Evolutionary conservation across 2,329 filamentous ascomycete species (phyloP).

Genomic region (Septoria linicola): DNA sequence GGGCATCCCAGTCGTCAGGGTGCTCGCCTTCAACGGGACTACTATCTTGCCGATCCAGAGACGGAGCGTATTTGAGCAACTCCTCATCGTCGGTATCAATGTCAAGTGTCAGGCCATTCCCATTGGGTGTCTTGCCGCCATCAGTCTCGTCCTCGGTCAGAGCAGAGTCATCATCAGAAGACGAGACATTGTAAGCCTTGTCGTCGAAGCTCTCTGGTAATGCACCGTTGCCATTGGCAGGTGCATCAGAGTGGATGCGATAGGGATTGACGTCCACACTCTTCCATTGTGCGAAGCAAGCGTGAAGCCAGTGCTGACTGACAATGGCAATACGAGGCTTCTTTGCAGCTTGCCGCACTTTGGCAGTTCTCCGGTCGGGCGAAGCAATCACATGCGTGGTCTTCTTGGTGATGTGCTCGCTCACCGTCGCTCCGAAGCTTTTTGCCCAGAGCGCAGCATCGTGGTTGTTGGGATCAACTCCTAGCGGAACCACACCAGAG

Average conservation of each 20-base stretch:
- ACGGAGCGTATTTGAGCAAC: slow-evolving; percentile 50
- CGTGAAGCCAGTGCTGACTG: slow-evolving; percentile 82
- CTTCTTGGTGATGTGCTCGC: slow-evolving; percentile 54
- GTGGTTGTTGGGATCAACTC: slow-evolving; percentile 67
- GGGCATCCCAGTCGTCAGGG: slow-evolving; percentile 45
- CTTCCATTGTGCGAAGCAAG: slow-evolving; percentile 81
- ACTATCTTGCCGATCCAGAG: slow-evolving; percentile 40
- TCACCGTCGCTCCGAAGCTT: slow-evolving; percentile 76
- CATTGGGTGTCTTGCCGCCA: slow-evolving; percentile 23
- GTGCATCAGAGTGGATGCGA: slow-evolving; percentile 71
- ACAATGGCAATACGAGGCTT: slow-evolving; percentile 80
- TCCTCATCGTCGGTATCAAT: slow-evolving; percentile 37
- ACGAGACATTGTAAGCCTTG: slow-evolving; percentile 42
- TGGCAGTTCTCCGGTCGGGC: slow-evolving; percentile 73
- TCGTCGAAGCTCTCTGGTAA: slow-evolving; percentile 35
- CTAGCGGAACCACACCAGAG: slow-evolving; percentile 84
- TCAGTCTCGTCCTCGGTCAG: slow-evolving; percentile 37
- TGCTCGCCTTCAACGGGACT: slow-evolving; percentile 32
- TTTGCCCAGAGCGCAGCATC: slow-evolving; percentile 86
- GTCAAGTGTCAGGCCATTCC: slow-evolving; percentile 16
- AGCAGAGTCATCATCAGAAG: slow-evolving; percentile 48
- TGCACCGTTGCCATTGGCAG: slow-evolving; percentile 49
- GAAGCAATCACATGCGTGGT: slow-evolving; percentile 73
- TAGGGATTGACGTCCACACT: slow-evolving; percentile 77
- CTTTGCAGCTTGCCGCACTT: slow-evolving; percentile 81